A percentile compares a stretch with the other conserved stretches of the same genome.
Conservation (phyloP, 495 filamentous ascomycete genomes). For the Entonaema liquescens region DNA sequence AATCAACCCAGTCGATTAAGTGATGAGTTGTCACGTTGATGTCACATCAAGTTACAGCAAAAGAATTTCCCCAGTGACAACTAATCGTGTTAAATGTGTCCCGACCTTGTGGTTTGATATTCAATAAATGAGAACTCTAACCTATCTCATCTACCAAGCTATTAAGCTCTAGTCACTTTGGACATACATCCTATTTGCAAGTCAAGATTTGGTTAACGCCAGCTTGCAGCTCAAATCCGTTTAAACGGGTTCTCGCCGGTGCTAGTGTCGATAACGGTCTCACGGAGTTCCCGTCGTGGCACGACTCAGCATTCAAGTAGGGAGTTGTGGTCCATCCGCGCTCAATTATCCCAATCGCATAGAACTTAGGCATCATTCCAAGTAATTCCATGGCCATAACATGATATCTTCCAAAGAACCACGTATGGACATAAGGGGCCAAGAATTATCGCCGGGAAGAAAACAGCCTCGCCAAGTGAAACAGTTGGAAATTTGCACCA, state of each 20-base stretch:
- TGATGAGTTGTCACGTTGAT: slow-evolving; percentile 7
- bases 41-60: slow-evolving; percentile 16
- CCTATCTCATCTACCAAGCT: slow-evolving; percentile 15
- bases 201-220: slow-evolving; percentile 1
- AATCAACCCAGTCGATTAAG: neutral
- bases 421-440: neutral
- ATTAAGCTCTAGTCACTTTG: neutral
- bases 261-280: slow-evolving; percentile 11
- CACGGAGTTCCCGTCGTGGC: neutral
- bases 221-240: slow-evolving; percentile 1
- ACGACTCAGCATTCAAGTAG: neutral
- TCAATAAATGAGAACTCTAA: slow-evolving; percentile 5
- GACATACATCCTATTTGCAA: neutral
- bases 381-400: neutral
- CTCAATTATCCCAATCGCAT: neutral
- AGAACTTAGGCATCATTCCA: neutral
- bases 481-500: slow-evolving; percentile 40
- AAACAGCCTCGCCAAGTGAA: slow-evolving; percentile 36
- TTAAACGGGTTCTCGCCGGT: slow-evolving; percentile 27
- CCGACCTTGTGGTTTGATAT: slow-evolving; percentile 12
- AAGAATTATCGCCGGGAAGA: slow-evolving; percentile 22
- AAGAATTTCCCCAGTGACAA: neutral
- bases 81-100: slow-evolving; percentile 7
- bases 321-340: neutral
- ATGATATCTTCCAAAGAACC: neutral